A percentile compares a stretch with the other conserved stretches of the same genome.
Conservation (phyloP, 441 rosid genomes). For the Omphalea diandra region DNA sequence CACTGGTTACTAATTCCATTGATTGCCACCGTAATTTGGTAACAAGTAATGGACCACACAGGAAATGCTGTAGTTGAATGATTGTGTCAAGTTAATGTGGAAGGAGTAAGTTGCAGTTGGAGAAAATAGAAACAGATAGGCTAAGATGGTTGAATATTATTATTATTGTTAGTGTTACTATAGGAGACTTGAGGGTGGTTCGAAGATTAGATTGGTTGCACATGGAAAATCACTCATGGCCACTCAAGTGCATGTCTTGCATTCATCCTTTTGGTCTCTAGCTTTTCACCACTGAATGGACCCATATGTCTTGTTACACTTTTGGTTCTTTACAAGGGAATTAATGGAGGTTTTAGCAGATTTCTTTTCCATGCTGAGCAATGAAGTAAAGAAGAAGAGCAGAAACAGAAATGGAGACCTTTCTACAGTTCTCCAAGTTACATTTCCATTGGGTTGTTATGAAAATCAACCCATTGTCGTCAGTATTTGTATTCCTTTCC, state of each 20-base stretch:
- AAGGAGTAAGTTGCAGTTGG: conserved; percentile 9
- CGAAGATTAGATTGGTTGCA: conserved; percentile 31
- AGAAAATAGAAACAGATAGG: background rate
- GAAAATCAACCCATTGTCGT: too few species aligned
- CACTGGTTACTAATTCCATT: conserved; percentile 10
- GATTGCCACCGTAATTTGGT: conserved; percentile 16
- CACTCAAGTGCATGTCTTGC: conserved; percentile 41
- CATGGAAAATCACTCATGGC: conserved; percentile 46
- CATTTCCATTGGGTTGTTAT: too few species aligned
- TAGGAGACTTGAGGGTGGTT: conserved; percentile 12
- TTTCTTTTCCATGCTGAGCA: conserved; percentile 14
- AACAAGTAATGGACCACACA: background rate
- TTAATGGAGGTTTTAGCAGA: background rate
- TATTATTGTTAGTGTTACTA: background rate
- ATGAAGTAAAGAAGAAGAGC: background rate
- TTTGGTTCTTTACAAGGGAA: conserved; percentile 1
- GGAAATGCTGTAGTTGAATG: background rate
- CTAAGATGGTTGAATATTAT: background rate
- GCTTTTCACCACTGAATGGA: conserved; percentile 22
- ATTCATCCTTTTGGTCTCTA: conserved; percentile 22
- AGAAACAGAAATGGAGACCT: background rate
- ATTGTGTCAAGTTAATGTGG: background rate
- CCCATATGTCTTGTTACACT: conserved; percentile 30
- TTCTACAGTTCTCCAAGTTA: too few species aligned
- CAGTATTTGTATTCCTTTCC: too few species aligned